Percentiles rank a stretch among this genome's conserved stretches.
Conservation (phyloP, 139 green algal species). For the Helicosporidium sp. region DNA sequence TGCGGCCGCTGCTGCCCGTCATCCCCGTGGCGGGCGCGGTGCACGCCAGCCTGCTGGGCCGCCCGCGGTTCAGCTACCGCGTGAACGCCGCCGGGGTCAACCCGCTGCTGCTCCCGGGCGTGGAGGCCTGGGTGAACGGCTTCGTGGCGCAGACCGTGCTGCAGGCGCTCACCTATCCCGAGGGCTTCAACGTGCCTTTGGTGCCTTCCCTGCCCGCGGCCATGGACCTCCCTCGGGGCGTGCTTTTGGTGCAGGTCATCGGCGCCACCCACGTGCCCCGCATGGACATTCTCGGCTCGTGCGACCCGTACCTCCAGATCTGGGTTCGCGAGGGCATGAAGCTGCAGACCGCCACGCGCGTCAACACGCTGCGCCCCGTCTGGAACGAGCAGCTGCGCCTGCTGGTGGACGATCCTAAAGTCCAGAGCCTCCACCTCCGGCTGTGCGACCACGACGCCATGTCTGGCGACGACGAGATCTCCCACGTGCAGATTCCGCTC, state of each 20-base stretch:
- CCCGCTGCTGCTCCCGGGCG: slow-evolving; percentile 8
- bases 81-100: slow-evolving; percentile 1
- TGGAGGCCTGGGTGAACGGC: slow-evolving; percentile 7
- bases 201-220: neutral
- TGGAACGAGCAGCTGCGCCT: slow-evolving; percentile 17
- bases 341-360: slow-evolving; percentile 5
- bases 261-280: slow-evolving; percentile 8
- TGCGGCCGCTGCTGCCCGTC: slow-evolving; percentile 12
- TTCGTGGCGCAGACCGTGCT: slow-evolving; percentile 14
- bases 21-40: slow-evolving; percentile 11
- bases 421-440: slow-evolving; percentile 6
- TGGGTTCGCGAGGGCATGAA: slow-evolving; percentile 4
- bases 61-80: slow-evolving; percentile 1
- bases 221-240: slow-evolving; percentile 3
- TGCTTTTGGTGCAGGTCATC: slow-evolving; percentile 12
- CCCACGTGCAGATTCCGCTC: neutral
- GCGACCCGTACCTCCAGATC: slow-evolving; percentile 5
- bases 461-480: neutral
- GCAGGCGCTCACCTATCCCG: slow-evolving; percentile 10
- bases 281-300: slow-evolving; percentile 9
- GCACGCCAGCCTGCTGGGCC: slow-evolving; percentile 3
- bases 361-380: slow-evolving; percentile 5
- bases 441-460: slow-evolving; percentile 8
- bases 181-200: slow-evolving; percentile 7
- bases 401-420: slow-evolving; percentile 7